Evolutionary conservation across 768 basidiomycete species (phyloP), one percentile per base, ranked within the genome.

Genomic region (Galerina marginata): DNA sequence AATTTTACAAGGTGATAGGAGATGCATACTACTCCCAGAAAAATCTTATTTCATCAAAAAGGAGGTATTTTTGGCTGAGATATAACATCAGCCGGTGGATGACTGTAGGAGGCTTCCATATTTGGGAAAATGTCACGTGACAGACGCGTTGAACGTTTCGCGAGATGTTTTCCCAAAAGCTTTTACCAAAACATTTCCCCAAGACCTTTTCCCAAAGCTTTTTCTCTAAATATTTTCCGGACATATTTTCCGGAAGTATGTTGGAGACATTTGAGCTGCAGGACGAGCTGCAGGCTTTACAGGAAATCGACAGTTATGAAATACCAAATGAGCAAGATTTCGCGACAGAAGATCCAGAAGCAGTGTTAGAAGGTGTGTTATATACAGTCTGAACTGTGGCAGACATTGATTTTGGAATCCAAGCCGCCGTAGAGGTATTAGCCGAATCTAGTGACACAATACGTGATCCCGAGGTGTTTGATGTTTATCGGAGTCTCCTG

Each of bases 341-440:
- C 49, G 72, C 79, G 39, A 75, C 78, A 0, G 83, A 86, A 65
- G 84, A 89, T 59, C 76, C 83, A 0, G 79, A 77, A 45, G 74
- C 73, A 15, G 71, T 92, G 2, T 75, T 93, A 9, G 86, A 90
- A 78, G 84, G 88, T 86, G 16, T 36, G 80, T 73, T 23, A 16
- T 9, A 56, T 50, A 20, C 40, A 25, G 23, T 42, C 16, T 36
- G 52, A 29, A 47, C 36, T 38, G 56, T 45, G 48, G 54, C 25
- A 38, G 16, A 6, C 33, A 20, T 44, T 39, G 49, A 57, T 45
- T 56, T 51, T 39, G 51, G 48, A 6, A 58, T 67, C 64, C 45
- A 72, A 91, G 92, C 81, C 62, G 94, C 91, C 36, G 91, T 99
- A 54, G 89, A 89, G 63, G 80, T 86, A n/a, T 86, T 95, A 48